Percentiles rank a stretch among this genome's conserved stretches.
phyloP scores from a whole-genome alignment of 305 asterid genomes.

The Rubia tinctorum region DNA sequence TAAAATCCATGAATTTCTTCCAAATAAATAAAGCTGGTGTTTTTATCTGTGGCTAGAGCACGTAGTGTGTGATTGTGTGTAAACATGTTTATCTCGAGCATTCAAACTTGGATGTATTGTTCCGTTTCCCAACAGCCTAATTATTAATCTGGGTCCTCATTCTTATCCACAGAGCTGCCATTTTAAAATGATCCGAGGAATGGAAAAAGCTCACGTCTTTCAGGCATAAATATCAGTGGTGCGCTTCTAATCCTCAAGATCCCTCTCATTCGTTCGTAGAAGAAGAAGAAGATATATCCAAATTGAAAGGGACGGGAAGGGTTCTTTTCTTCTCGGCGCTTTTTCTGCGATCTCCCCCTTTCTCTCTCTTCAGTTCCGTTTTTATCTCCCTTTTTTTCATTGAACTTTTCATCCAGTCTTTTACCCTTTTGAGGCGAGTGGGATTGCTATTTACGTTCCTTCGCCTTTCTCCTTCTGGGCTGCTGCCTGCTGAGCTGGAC shows the following conservation, averaged over 20 bases:
- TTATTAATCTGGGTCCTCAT: neutral
- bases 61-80: constrained; percentile 4
- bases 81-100: neutral
- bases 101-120: neutral
- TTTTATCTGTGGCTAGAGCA: neutral
- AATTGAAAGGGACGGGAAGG: constrained; percentile 7
- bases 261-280: no score
- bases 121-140: neutral
- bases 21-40: no score
- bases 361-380: neutral
- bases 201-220: neutral
- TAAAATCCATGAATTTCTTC: no score
- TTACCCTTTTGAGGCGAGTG: constrained; percentile 4
- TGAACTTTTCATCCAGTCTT: constrained; percentile 6
- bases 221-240: neutral
- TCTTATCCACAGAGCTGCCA: constrained; percentile 8
- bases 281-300: neutral
- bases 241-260: no score
- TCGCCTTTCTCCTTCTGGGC: constrained; percentile 1
- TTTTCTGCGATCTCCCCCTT: constrained; percentile 14
- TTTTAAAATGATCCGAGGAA: neutral
- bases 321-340: neutral
- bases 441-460: neutral
- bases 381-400: neutral
- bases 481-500: constrained; percentile 12